Percentiles rank a stretch among this genome's conserved stretches.
Conservation (phyloP, 495 filamentous ascomycete genomes). For the Penicillium diatomitis region DNA sequence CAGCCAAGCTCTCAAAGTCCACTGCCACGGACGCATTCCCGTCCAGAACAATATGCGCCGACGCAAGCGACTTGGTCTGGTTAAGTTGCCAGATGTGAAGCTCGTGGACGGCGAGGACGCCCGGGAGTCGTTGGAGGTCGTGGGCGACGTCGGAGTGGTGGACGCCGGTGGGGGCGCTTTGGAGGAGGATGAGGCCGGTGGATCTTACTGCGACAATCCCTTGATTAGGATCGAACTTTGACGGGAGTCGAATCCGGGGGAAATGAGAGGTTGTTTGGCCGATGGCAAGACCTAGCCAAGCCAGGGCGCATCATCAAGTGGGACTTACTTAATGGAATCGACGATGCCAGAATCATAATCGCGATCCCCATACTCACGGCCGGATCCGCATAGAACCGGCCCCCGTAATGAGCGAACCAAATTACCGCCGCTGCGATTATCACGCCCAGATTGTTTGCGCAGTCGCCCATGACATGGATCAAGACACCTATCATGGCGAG, state of each 20-base stretch:
- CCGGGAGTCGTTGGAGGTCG: conserved; percentile 43
- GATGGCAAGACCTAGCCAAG: no score
- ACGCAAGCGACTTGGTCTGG: conserved; percentile 35
- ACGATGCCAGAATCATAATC: conserved; percentile 34
- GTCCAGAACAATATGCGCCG: conserved; percentile 29
- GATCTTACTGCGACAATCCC: conserved; percentile 15
- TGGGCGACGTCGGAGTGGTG: conserved; percentile 64
- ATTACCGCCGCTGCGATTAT: conserved; percentile 35
- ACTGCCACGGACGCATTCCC: conserved; percentile 9
- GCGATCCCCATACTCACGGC: conserved; percentile 36
- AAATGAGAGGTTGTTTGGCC: no score
- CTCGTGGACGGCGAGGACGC: conserved; percentile 33
- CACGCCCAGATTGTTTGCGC: conserved; percentile 39
- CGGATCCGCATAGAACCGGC: conserved; percentile 38
- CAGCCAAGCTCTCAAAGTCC: conserved; percentile 25
- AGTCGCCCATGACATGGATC: conserved; percentile 38
- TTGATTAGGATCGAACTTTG: conserved; percentile 11
- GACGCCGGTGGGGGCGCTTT: conserved; percentile 70
- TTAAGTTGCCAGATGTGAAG: conserved; percentile 41
- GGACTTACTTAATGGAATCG: conserved; percentile 27
- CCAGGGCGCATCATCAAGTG: no score
- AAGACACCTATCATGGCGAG: conserved; percentile 39
- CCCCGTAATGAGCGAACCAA: conserved; percentile 27
- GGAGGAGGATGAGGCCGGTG: conserved; percentile 53
- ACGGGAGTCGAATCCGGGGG: no score